These are phyloP conservation scores for Argentina anserina DNA, from an alignment of 306 rosid genomes.

Conservation along the genomic window DNA sequence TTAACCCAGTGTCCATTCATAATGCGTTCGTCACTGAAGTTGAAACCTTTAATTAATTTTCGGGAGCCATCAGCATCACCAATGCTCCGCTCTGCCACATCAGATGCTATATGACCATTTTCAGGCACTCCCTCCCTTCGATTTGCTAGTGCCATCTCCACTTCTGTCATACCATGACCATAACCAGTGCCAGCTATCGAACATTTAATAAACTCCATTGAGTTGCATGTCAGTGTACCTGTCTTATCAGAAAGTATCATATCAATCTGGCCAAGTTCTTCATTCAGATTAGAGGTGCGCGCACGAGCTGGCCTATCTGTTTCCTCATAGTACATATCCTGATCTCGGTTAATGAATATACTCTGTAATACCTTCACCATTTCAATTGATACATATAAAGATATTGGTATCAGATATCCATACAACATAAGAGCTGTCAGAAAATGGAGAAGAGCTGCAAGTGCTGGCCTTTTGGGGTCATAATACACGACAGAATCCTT, in stretches of 20 bases:
- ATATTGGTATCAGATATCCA: slow-evolving; percentile 86
- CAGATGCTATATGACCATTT: slow-evolving; percentile 31
- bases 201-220: slow-evolving; percentile 90
- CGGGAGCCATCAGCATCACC: slow-evolving; percentile 27
- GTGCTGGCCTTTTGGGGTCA: slow-evolving; percentile 48
- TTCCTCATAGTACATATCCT: slow-evolving; percentile 72
- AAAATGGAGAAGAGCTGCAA: slow-evolving; percentile 66
- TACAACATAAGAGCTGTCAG: slow-evolving; percentile 86
- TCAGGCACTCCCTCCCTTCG: slow-evolving; percentile 29
- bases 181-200: slow-evolving; percentile 67
- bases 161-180: slow-evolving; percentile 78
- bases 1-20: slow-evolving; percentile 69
- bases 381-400: slow-evolving; percentile 86
- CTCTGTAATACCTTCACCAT: slow-evolving; percentile 86
- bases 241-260: slow-evolving; percentile 85
- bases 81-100: slow-evolving; percentile 12
- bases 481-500: slow-evolving; percentile 47
- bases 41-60: slow-evolving; percentile 59
- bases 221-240: slow-evolving; percentile 89
- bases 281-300: slow-evolving; percentile 82
- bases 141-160: slow-evolving; percentile 59
- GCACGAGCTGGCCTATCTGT: slow-evolving; percentile 75
- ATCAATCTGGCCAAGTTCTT: slow-evolving; percentile 87
- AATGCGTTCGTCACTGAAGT: slow-evolving; percentile 71
- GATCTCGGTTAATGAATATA: slow-evolving; percentile 79